These are phyloP conservation scores for Hypholoma sublateritium DNA, from an alignment of 768 basidiomycete species.

Conservation along the genomic window DNA sequence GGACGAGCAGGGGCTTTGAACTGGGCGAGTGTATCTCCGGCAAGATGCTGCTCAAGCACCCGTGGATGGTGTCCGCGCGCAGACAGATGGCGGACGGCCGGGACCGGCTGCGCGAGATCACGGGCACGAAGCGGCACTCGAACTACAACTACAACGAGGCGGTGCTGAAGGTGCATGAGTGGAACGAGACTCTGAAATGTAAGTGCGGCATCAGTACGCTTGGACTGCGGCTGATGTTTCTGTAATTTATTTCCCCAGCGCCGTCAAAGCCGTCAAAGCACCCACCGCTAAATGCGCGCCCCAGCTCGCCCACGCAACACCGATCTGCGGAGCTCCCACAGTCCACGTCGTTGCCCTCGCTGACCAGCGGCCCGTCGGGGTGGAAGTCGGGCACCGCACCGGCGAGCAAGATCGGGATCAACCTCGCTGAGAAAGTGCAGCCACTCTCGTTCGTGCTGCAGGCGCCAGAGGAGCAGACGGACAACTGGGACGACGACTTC, in stretches of 20 bases:
- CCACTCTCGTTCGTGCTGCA: conserved; percentile 68
- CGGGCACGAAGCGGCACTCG: conserved; percentile 48
- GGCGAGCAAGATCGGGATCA: conserved; percentile 34
- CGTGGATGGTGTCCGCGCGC: conserved; percentile 91
- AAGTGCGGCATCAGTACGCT: conserved; percentile 16
- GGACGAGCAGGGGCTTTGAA: conserved; percentile 71
- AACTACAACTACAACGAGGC: conserved; percentile 94
- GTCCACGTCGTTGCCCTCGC: conserved; percentile 26
- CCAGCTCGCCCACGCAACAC: conserved; percentile 45
- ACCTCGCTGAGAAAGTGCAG: conserved; percentile 54
- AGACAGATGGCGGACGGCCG: conserved; percentile 62
- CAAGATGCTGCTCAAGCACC: conserved; percentile 87
- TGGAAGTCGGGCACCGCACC: conserved; percentile 36
- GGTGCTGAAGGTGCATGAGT: conserved; percentile 93
- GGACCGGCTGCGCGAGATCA: conserved; percentile 25
- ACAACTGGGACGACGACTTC: conserved; percentile 99
- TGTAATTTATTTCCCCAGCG: conserved; percentile 38
- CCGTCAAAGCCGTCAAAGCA: conserved; percentile 76
- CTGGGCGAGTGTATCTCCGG: conserved; percentile 93
- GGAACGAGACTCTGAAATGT: conserved; percentile 98
- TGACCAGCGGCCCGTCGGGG: conserved; percentile 28
- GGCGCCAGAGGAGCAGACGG: conserved; percentile 81
- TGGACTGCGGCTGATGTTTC: background rate
- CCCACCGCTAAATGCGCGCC: conserved; percentile 46
- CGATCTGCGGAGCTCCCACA: conserved; percentile 33